Base-by-base conservation (phyloP, 2,329 filamentous ascomycete genomes). In the Coniochaeta pulveracea region DNA sequence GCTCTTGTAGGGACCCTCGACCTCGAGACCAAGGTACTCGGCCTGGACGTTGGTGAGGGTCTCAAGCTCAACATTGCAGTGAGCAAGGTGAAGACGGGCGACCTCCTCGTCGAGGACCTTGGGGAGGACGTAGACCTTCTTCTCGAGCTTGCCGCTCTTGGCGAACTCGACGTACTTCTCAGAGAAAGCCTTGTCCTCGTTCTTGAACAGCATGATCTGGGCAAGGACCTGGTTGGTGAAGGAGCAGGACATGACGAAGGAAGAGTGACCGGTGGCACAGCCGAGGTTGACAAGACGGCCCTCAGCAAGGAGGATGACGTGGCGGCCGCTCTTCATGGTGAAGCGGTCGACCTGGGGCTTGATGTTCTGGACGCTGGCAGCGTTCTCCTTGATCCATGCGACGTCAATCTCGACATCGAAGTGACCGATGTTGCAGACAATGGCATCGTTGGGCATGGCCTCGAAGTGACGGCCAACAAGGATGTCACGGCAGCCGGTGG, bases 151-250 rank as follows among this genome's bases (percentile, higher is more conserved):
- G 64, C 83, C 85, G 44, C 75, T 76, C 73, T 88, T 85, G 67
- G 83, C 85, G 61, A 94, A 98, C 69, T 95, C 91, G 52, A 88
- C 67, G 69, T 95, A 93, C 76, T 95, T 95, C 67, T 84, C 69
- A 64, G 80, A 76, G 61, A 93, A 98, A 37, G 69, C 80, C 58
- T 74, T 75, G 59, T 96, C 88, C 52, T 80, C 72, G 54, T 78
- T 80, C 82, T 96, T 96, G 83, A 66, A 98, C 55, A 98, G 72
- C 72, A 93, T 81, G 69, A 98, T 96, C 74, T 98, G 91, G 48
- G 91, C 91, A 61, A 98, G 85, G 53, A 96, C 91, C 76, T 98
- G 91, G 82, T 98, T 98, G 76, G 88, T 93, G 82, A 98, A 98
- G 45, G 89, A 96, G 82, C 91, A 98, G 52, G 88, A 95, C 91